Conservation (phyloP, 805 yeast species). For the Wickerhamomyces bisporus region DNA sequence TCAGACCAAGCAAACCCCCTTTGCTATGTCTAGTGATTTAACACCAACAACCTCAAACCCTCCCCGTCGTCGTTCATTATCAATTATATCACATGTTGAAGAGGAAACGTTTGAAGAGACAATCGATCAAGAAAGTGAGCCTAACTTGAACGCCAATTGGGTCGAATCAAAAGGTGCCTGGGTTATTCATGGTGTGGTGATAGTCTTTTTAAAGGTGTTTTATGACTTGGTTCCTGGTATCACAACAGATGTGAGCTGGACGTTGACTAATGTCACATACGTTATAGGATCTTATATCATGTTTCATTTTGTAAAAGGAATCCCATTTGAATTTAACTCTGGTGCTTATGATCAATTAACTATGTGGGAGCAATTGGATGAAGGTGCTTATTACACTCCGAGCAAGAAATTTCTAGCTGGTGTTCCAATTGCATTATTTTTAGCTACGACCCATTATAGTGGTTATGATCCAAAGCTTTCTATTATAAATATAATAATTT, state of each 20-base stretch:
- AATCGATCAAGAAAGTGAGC: constrained; percentile 83
- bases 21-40: too few species aligned
- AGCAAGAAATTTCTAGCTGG: constrained; percentile 87
- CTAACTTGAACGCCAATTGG: constrained; percentile 94
- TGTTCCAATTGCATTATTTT: constrained; percentile 86
- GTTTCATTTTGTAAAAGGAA: constrained; percentile 96
- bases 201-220: constrained; percentile 64
- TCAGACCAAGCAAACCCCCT: too few species aligned
- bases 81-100: constrained; percentile 85
- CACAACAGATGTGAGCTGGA: constrained; percentile 85
- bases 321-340: constrained; percentile 93
- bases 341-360: constrained; percentile 96
- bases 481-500: constrained; percentile 65
- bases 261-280: constrained; percentile 85
- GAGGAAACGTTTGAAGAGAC: constrained; percentile 90
- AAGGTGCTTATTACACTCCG: constrained; percentile 97
- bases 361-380: constrained; percentile 97
- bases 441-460: constrained; percentile 88
- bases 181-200: constrained; percentile 85
- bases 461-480: constrained; percentile 78
- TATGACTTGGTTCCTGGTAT: constrained; percentile 79
- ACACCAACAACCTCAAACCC: too few species aligned
- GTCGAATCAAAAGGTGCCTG: constrained; percentile 96
- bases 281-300: constrained; percentile 88
- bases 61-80: constrained; percentile 73